A percentile compares a stretch with the other conserved stretches of the same genome.
Evolutionary conservation across 164 flowering plant species (phyloP).

Genomic region (Houttuynia cordata): DNA sequence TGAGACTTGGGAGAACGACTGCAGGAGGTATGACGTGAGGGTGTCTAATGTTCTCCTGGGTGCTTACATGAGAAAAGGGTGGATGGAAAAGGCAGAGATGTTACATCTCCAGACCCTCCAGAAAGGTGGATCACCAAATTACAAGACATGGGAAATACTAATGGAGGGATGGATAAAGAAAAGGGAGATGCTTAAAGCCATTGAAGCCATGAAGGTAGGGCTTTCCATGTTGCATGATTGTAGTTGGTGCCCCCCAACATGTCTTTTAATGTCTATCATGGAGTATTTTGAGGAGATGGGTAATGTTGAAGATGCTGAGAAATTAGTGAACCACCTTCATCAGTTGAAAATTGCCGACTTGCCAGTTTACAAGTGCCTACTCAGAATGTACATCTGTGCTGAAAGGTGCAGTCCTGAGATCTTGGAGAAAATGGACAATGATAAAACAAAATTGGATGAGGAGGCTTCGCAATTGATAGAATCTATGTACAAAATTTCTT

Average conservation of each 20-base stretch:
- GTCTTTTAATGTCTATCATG: constrained; percentile 22
- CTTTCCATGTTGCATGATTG: constrained; percentile 27
- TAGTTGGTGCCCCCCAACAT: constrained; percentile 33
- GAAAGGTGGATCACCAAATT: constrained; percentile 50
- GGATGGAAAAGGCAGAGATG: constrained; percentile 37
- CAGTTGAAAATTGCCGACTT: constrained; percentile 25
- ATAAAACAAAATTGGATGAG: constrained; percentile 27
- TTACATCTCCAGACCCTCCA: constrained; percentile 34
- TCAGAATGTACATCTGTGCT: constrained; percentile 24
- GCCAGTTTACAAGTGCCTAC: constrained; percentile 31
- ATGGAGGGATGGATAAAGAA: constrained; percentile 48
- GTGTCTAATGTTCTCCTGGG: constrained; percentile 56
- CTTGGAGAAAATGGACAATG: constrained; percentile 37
- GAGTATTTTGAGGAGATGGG: constrained; percentile 29
- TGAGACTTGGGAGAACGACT: constrained; percentile 34
- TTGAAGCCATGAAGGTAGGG: constrained; percentile 40
- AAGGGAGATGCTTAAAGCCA: constrained; percentile 37
- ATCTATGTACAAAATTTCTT: constrained; percentile 7
- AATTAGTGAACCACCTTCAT: constrained; percentile 17
- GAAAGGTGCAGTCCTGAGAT: constrained; percentile 20
- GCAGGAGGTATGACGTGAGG: constrained; percentile 40
- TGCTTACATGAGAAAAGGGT: constrained; percentile 38
- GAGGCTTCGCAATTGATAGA: constrained; percentile 20
- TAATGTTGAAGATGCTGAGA: constrained; percentile 22
- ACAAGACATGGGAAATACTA: constrained; percentile 66